These are phyloP conservation scores for Fusarium austroafricanum DNA, from an alignment of 2,329 filamentous ascomycete species.

Conservation along the genomic window DNA sequence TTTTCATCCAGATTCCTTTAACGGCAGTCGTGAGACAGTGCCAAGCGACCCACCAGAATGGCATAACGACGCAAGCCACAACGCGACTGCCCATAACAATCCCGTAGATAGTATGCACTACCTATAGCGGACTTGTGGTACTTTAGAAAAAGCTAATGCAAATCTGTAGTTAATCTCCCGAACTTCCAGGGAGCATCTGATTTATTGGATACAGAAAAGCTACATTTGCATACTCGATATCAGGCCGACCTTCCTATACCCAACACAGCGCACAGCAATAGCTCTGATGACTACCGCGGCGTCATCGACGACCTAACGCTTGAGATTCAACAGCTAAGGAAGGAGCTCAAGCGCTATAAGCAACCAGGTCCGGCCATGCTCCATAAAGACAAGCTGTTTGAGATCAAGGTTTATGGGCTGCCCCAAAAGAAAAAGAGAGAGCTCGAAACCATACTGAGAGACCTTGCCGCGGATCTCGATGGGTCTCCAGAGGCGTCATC, in stretches of 20 bases:
- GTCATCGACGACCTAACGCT: too few species aligned
- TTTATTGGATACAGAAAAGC: constrained; percentile 60
- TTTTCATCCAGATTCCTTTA: neutral
- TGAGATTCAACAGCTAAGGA: too few species aligned
- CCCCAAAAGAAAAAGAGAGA: too few species aligned
- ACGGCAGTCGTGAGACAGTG: neutral
- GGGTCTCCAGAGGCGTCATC: too few species aligned
- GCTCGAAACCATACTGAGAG: too few species aligned
- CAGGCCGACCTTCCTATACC: constrained; percentile 46
- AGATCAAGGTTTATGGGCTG: too few species aligned
- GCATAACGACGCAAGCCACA: neutral
- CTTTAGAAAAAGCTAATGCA: neutral
- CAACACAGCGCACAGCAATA: constrained; percentile 52
- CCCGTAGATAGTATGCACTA: neutral
- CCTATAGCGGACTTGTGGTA: neutral
- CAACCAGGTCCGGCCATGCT: too few species aligned
- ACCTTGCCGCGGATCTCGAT: too few species aligned
- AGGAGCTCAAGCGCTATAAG: too few species aligned
- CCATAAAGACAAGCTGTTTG: too few species aligned
- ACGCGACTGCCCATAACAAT: neutral
- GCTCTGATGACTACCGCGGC: too few species aligned
- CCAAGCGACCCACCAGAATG: neutral
- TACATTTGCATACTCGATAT: constrained; percentile 36
- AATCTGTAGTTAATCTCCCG: constrained; percentile 60
- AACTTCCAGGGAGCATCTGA: constrained; percentile 66